Evolutionary conservation across 768 basidiomycete species (phyloP).

Genomic region (Lentinula boryana): DNA sequence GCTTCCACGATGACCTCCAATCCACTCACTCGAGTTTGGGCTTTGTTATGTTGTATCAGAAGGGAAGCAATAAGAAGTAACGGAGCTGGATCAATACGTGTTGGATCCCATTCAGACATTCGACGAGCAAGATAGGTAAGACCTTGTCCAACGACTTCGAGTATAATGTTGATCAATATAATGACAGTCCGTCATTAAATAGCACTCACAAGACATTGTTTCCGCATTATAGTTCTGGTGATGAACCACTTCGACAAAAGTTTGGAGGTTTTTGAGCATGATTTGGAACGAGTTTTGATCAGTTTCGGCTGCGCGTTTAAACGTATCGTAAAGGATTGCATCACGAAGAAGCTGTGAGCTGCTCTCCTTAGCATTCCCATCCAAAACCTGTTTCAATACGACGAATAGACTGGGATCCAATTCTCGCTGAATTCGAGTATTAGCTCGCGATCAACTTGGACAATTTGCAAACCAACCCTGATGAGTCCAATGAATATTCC

Average conservation of each 20-base stretch:
- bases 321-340: constrained; percentile 49
- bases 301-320: constrained; percentile 41
- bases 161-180: constrained; percentile 3
- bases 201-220: constrained; percentile 49
- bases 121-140: constrained; percentile 50
- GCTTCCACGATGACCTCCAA: not conserved
- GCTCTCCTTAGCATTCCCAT: constrained; percentile 26
- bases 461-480: constrained; percentile 34
- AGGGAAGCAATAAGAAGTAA: constrained; percentile 44
- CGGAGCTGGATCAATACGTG: constrained; percentile 48
- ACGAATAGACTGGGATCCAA: constrained; percentile 43
- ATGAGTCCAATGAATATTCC: constrained; percentile 55
- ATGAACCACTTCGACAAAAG: constrained; percentile 54
- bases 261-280: constrained; percentile 51
- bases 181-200: not conserved
- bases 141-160: constrained; percentile 50
- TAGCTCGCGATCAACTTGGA: not conserved
- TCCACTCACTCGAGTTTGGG: constrained; percentile 42
- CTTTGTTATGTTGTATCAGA: constrained; percentile 56
- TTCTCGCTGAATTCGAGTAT: constrained; percentile 32
- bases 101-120: constrained; percentile 46
- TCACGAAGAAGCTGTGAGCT: constrained; percentile 34
- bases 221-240: constrained; percentile 44
- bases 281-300: constrained; percentile 44
- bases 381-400: constrained; percentile 43